Evolutionary conservation across 345 rosid genomes (phyloP), one percentile per base, ranked within the genome.

Genomic region (Clarkia xantiana): DNA sequence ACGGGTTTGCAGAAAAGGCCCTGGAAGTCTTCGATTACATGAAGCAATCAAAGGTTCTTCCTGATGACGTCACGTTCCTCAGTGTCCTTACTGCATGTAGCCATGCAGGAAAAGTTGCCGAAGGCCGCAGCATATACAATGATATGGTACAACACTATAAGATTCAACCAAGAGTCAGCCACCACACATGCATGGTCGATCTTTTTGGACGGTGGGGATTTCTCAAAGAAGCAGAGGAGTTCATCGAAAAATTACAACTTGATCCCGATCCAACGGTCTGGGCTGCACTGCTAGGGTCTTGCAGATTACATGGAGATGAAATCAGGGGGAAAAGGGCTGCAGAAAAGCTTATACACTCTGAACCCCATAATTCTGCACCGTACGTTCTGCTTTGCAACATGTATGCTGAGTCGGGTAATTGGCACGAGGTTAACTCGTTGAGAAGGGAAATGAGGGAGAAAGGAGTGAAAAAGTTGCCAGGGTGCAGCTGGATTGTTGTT

Each of bases 81-180:
- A 94, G 97, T 47, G 78, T 79, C 59, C 94, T 90, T 29, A 82
- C 94, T 44, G 97, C 94, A 13, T 90, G 97, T 54, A 86, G 87
- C 72, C 97, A 90, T 76, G 76, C 94, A 42, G 97, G 97, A 59
- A 77, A 52, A 69, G 83, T 90, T 34, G 61, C 72, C 9, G 79
- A 79, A 60, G 97, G 95, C 16, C 77, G 71, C 19, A 59, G 50
- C 55, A 71, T 85, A 36, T 89, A 76, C 62, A 70, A 85, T 34
- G 65, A 62, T 50, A 89, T 89, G 95, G 68, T 73, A 54, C 62
- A 67, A 60, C 71, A 51, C 58, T 78, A 72, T 46, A 63, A 72
- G 48, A 80, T 82, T 63, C 68, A 66, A 56, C 80, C 94, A 4
- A 79, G 88, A 60, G 77, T 68, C 17, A 95, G 79, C 65, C 97